Conservation (phyloP, 768 basidiomycete genomes). For the Suillus paluster region DNA sequence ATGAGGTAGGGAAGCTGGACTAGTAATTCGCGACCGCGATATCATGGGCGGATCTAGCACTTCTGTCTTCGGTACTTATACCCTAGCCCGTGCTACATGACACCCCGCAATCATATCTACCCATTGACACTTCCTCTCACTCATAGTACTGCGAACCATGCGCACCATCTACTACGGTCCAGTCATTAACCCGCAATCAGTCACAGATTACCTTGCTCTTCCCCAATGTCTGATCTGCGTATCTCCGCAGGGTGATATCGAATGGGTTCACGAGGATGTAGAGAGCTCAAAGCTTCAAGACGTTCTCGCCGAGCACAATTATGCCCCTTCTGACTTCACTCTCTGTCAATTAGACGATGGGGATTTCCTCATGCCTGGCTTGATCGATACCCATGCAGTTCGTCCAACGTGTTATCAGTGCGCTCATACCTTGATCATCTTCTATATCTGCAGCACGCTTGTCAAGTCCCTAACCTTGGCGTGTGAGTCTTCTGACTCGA, state of each 20-base stretch:
- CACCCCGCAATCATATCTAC: neutral
- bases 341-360: constrained; percentile 50
- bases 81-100: neutral
- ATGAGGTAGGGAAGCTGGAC: neutral
- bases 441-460: constrained; percentile 31
- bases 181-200: constrained; percentile 55
- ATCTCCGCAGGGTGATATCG: constrained; percentile 55
- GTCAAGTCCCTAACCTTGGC: constrained; percentile 50
- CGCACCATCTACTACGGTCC: constrained; percentile 57
- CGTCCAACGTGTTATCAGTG: neutral
- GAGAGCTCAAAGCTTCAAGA: constrained; percentile 49
- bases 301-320: constrained; percentile 55
- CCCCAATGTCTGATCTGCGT: constrained; percentile 63
- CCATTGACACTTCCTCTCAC: neutral
- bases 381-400: constrained; percentile 92
- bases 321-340: constrained; percentile 32
- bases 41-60: constrained; percentile 2
- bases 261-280: constrained; percentile 73
- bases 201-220: constrained; percentile 47
- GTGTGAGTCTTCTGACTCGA: constrained; percentile 23
- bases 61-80: neutral
- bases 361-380: constrained; percentile 83
- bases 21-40: constrained; percentile 1
- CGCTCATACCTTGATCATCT: constrained; percentile 5
- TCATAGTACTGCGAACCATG: constrained; percentile 13